phyloP scores from a whole-genome alignment of 2,329 filamentous ascomycete genomes.

The Colletotrichum trifolii region DNA sequence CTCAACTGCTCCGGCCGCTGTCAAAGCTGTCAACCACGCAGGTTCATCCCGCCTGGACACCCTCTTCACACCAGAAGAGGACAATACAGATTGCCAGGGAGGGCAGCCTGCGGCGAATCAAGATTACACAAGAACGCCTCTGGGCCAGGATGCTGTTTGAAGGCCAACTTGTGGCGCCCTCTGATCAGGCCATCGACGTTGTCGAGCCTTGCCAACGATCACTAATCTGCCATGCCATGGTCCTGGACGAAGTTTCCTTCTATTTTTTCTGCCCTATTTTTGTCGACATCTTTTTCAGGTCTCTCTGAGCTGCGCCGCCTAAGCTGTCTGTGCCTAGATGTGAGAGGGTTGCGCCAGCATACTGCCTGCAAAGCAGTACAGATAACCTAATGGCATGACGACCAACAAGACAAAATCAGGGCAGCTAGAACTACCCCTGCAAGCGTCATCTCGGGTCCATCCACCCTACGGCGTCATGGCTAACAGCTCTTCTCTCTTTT shows the following conservation, averaged over 20 bases:
- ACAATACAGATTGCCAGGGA: background rate
- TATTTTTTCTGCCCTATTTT: too few relatives aligned
- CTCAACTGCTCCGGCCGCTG: slow-evolving; percentile 5
- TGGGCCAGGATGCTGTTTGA: background rate
- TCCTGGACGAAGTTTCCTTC: too few relatives aligned
- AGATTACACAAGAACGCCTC: slow-evolving; percentile 1
- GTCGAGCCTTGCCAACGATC: background rate
- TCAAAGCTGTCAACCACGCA: slow-evolving; percentile 13
- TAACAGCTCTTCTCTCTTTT: too few relatives aligned
- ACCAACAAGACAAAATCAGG: too few relatives aligned
- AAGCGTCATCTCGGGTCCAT: background rate
- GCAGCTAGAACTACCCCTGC: background rate
- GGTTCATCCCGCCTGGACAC: background rate
- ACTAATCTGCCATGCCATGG: background rate
- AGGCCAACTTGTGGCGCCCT: background rate
- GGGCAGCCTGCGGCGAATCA: slow-evolving; percentile 11
- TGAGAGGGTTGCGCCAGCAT: too few relatives aligned
- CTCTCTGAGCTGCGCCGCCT: too few relatives aligned
- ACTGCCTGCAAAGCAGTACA: too few relatives aligned
- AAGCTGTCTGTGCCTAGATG: too few relatives aligned
- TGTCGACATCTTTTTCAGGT: too few relatives aligned
- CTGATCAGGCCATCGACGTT: slow-evolving; percentile 8
- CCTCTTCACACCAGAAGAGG: background rate
- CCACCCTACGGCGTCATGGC: too few relatives aligned
- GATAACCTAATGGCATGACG: too few relatives aligned